Conservation (phyloP, 2,329 filamentous ascomycete species). For the Gaeumannomyces sp. region DNA sequence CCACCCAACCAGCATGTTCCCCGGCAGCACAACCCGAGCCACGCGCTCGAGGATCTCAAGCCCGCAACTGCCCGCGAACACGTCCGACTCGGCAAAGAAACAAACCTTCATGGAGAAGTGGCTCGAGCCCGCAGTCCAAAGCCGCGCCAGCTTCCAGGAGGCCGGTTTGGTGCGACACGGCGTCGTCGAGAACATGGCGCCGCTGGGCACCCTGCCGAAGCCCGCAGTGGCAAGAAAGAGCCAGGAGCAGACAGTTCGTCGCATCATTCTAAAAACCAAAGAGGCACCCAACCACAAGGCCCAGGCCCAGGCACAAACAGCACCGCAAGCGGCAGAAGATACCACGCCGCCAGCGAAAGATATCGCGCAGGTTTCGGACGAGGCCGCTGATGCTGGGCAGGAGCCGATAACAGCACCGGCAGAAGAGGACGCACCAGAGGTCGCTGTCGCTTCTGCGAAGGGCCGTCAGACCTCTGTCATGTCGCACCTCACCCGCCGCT, state of each 20-base stretch:
- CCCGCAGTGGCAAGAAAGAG: conserved; percentile 51
- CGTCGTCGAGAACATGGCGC: conserved; percentile 77
- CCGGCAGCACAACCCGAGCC: conserved; percentile 35
- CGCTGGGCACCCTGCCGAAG: conserved; percentile 68
- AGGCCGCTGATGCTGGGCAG: background rate
- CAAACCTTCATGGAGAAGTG: conserved; percentile 49
- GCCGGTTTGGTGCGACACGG: conserved; percentile 66
- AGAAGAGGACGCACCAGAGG: background rate
- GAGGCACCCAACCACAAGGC: background rate
- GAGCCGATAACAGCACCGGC: background rate
- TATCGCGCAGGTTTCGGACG: background rate
- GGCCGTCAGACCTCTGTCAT: background rate
- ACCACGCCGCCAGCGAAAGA: background rate
- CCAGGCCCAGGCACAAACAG: background rate
- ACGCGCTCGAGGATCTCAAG: conserved; percentile 53
- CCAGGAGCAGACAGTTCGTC: conserved; percentile 16
- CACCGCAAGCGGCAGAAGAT: background rate
- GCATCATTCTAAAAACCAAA: background rate
- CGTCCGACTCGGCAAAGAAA: conserved; percentile 24
- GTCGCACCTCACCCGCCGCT: background rate
- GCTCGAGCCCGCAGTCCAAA: conserved; percentile 53
- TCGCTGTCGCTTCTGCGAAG: background rate
- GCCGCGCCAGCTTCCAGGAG: conserved; percentile 70
- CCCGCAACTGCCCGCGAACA: conserved; percentile 31
- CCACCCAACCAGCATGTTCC: background rate